Conservation (phyloP, 306 rosid species). For the Geum urbanum region DNA sequence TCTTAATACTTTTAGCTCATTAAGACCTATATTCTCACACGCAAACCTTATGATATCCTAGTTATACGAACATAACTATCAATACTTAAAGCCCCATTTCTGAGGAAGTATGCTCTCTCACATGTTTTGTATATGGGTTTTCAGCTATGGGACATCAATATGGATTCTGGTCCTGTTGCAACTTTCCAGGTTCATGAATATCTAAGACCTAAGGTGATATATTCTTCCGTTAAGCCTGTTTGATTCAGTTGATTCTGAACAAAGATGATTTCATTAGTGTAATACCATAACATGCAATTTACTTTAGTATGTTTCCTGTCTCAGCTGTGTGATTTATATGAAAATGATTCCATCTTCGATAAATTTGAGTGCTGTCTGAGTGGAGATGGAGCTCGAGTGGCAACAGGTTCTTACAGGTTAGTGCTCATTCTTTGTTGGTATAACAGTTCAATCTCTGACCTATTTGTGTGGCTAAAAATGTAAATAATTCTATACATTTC, state of each 20-base stretch:
- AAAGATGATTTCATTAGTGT: not conserved
- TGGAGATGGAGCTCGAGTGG: constrained; percentile 80
- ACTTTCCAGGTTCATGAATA: constrained; percentile 65
- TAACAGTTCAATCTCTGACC: not conserved
- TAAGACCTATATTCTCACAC: not conserved
- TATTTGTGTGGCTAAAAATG: not conserved
- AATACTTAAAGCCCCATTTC: not conserved
- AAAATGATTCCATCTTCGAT: constrained; percentile 91
- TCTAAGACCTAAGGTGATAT: constrained; percentile 82
- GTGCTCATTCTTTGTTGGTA: not conserved
- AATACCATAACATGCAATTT: not conserved
- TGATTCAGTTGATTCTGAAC: constrained; percentile 2
- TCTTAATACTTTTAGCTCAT: no score
- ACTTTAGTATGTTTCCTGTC: constrained; percentile 23
- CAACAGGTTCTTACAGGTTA: constrained; percentile 98
- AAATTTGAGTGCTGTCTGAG: constrained; percentile 97
- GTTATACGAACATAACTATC: not conserved
- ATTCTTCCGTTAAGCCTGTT: constrained; percentile 13
- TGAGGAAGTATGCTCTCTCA: constrained; percentile 9
- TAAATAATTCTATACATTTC: constrained; percentile 5
- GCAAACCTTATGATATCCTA: not conserved
- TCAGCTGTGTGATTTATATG: constrained; percentile 92
- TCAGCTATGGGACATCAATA: constrained; percentile 61
- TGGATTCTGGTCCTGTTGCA: constrained; percentile 59
- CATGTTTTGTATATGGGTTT: not conserved